Base-by-base conservation (phyloP, 768 basidiomycete species). In the Tricholoma terreum region DNA sequence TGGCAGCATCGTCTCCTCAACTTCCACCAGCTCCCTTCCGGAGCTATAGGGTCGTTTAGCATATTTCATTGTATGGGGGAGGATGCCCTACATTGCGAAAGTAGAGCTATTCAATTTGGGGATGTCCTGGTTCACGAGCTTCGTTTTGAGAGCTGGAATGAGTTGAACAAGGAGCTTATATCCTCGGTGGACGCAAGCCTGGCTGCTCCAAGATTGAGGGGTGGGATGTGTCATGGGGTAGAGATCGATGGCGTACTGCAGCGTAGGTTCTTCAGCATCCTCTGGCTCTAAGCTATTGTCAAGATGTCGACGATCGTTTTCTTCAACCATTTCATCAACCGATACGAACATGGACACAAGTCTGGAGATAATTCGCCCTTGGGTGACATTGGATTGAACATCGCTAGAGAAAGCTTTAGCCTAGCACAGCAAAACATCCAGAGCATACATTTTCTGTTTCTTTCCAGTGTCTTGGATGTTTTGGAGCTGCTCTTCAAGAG, bases 261-360 rank as follows among this genome's bases (percentile, higher is more conserved):
- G 17, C 19, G 10, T 11, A 46, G n/a, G 45, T 17, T 46, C 45
- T 21, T 46, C n/a, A 46, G 11, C n/a, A 17, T 22, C 42, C n/a
- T 43, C 21, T 7, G 7, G n/a, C 5, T 46, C 45, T 46, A 9
- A 14, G n/a, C n/a, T n/a, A n/a, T n/a, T n/a, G n/a, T n/a, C n/a
- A n/a, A n/a, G n/a, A n/a, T n/a, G n/a, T n/a, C n/a, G n/a, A n/a
- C n/a, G n/a, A n/a, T n/a, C n/a, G n/a, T n/a, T n/a, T n/a, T n/a
- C n/a, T n/a, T n/a, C 53, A 17, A 42, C 42, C 53, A 40, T 24
- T 19, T n/a, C n/a, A n/a, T 43, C 36, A 22, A 54, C 27, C 14
- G 53, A 31, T 17, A 42, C 17, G 24, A 54, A 54, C 36, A 54
- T 17, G 10, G 53, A 40, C n/a, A 54, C 53, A 38, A 54, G 33